Conservation (phyloP, 345 rosid genomes). For the Aquilaria malaccensis region DNA sequence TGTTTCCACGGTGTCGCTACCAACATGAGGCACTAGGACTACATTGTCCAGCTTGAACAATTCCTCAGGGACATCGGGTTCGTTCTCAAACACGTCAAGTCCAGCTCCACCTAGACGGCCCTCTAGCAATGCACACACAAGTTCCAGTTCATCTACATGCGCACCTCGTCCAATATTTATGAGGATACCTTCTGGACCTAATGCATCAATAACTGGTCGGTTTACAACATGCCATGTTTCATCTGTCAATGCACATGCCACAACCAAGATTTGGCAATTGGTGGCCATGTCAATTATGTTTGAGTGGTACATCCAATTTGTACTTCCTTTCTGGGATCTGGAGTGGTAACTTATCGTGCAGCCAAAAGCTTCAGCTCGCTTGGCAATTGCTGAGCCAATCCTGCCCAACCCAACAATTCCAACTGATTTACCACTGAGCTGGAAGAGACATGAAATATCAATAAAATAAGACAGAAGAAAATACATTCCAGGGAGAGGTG, state of each 20-base stretch:
- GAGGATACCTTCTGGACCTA: slow-evolving; percentile 58
- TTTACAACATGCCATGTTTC: slow-evolving; percentile 44
- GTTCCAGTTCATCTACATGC: slow-evolving; percentile 49
- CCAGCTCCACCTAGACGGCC: slow-evolving; percentile 59
- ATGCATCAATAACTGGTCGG: slow-evolving; percentile 40
- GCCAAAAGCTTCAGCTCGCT: slow-evolving; percentile 54
- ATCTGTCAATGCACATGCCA: slow-evolving; percentile 46
- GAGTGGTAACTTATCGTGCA: slow-evolving; percentile 46
- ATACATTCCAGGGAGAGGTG: too few species aligned
- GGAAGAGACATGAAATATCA: slow-evolving; percentile 12
- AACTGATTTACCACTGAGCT: slow-evolving; percentile 53
- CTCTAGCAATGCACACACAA: slow-evolving; percentile 52
- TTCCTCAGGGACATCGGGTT: slow-evolving; percentile 50
- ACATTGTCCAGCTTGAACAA: slow-evolving; percentile 40
- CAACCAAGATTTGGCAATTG: slow-evolving; percentile 40
- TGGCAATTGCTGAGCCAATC: slow-evolving; percentile 50
- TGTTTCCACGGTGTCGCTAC: slow-evolving; percentile 45
- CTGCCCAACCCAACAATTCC: slow-evolving; percentile 62
- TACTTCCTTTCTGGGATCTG: slow-evolving; percentile 31
- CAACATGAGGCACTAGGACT: slow-evolving; percentile 54
- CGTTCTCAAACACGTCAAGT: slow-evolving; percentile 50
- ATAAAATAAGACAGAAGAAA: neutral
- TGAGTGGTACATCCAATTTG: slow-evolving; percentile 35
- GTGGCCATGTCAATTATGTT: slow-evolving; percentile 37
- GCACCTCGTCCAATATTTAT: slow-evolving; percentile 59